Evolutionary conservation across 2,329 filamentous ascomycete genomes (phyloP), one percentile per base, ranked within the genome.

Genomic region (Shiraia bambusicola): DNA sequence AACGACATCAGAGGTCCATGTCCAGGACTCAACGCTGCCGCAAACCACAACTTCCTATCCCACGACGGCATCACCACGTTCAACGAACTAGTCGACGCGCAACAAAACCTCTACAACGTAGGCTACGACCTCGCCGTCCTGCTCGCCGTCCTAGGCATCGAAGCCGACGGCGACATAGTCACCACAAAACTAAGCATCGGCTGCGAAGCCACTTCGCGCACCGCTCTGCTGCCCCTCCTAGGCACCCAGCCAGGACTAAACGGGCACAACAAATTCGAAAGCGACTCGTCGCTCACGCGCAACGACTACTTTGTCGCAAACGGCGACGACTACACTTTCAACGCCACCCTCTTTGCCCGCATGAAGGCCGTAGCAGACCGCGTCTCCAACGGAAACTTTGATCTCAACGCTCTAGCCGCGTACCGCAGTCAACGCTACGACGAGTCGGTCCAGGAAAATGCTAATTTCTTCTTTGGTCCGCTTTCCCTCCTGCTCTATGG

Each of bases 41-140:
- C 72, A 8, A 74, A 74, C 42, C 54, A 58, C 16, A 52, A 60
- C 29, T 74, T 73, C 58, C 55, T 73, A 6, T 62, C 70, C 17
- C 67, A 65, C 31, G 71, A 74, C 37, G 72, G 71, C 25, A 65
- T 75, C 30, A 64, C 62, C 10, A 73, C 60, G 19, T 72, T 67
- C 59, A 64, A 58, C 30, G 71, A 74, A 51, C 63, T 74, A n/a
- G 69, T 74, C 33, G 69, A 72, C 45, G 70, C 70, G 24, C 69
- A 72, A 33, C 71, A 74, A 50, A 73, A 75, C 34, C 42, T 74
- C 17, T 75, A 72, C 59, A 74, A 74, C 27, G 66, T 74, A 15
- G 69, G 62, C 34, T 72, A 69, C 36, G 70, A 72, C 43, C 59
- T 73, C 16, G 66, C 71, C 7, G 58, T 60, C 19, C 50, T 71